Conservation (phyloP, 2,329 filamentous ascomycete genomes). For the Aspergillus hiratsukae region DNA sequence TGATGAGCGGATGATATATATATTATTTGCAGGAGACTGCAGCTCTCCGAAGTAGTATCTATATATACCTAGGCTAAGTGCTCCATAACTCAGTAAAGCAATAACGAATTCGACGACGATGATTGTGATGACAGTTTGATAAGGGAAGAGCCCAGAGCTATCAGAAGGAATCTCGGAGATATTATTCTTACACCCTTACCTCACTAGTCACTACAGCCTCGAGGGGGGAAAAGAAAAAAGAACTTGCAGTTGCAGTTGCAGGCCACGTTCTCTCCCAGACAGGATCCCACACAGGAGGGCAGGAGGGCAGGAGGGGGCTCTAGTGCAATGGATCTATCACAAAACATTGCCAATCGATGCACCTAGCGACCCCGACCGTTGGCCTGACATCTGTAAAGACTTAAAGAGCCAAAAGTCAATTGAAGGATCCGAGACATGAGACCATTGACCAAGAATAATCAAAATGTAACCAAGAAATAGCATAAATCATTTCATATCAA, state of each 20-base stretch:
- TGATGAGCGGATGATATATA: not conserved
- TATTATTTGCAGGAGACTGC: not conserved
- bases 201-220: not conserved
- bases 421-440: not conserved
- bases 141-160: not conserved
- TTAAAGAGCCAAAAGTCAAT: not conserved
- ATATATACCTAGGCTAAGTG: not conserved
- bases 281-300: not conserved
- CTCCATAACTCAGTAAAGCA: no score
- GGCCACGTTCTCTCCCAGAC: constrained; percentile 13
- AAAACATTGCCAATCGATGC: constrained; percentile 5
- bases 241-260: constrained; percentile 5
- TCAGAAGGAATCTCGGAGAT: constrained; percentile 1
- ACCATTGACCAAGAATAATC: not conserved
- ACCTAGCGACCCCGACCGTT: constrained; percentile 7
- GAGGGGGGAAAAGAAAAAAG: not conserved
- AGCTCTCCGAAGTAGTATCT: not conserved
- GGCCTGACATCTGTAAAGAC: constrained; percentile 7
- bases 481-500: not conserved
- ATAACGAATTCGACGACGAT: not conserved
- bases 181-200: constrained; percentile 3
- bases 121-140: not conserved
- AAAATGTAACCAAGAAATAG: not conserved
- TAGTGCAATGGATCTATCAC: constrained; percentile 11
- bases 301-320: no score